A percentile compares a stretch with the other conserved stretches of the same genome.
phyloP scores from a whole-genome alignment of 257 asterid species.

The Jacaranda copaia region DNA sequence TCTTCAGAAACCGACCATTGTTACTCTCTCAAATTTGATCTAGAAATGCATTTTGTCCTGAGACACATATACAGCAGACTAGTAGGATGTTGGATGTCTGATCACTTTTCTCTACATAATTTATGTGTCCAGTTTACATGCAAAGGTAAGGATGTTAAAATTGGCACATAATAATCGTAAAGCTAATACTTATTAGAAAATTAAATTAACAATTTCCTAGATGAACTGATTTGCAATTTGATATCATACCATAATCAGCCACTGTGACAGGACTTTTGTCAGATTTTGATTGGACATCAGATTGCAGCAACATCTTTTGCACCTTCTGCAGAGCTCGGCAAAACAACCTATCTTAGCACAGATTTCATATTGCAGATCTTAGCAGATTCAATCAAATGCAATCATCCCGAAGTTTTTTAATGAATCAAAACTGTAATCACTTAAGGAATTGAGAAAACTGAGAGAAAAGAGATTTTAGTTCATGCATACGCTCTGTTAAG shows the following conservation, averaged over 20 bases:
- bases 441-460: neutral
- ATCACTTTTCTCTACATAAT: neutral
- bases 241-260: constrained; percentile 89
- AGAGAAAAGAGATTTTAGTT: neutral
- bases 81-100: neutral
- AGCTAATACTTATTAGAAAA: neutral
- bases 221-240: constrained; percentile 22
- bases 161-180: neutral
- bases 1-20: neutral
- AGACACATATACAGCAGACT: constrained; percentile 6
- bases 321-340: constrained; percentile 74
- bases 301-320: constrained; percentile 80
- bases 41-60: neutral
- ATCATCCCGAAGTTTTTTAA: neutral
- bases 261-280: constrained; percentile 96
- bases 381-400: constrained; percentile 22
- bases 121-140: neutral
- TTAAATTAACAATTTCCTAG: constrained; percentile 5
- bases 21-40: neutral
- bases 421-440: neutral
- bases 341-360: constrained; percentile 27
- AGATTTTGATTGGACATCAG: constrained; percentile 95
- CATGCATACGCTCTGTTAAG: neutral
- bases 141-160: neutral
- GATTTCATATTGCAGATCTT: constrained; percentile 8